Conservation (phyloP, 192 early-diverging fungal species). For the Linnemannia elongata region DNA sequence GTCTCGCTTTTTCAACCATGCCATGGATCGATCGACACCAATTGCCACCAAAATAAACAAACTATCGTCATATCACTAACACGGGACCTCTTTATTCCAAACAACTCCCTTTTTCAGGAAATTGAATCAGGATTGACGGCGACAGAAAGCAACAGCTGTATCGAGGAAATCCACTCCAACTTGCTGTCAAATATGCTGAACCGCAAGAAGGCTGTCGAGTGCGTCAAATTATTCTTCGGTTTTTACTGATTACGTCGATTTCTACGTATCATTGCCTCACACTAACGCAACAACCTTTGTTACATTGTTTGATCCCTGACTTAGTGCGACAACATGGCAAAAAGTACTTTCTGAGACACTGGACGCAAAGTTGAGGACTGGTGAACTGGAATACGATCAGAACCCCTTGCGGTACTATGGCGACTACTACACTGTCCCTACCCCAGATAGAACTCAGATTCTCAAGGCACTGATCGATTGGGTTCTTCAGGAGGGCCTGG, state of each 20-base stretch:
- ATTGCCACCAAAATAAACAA: neutral
- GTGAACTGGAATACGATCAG: slow-evolving; percentile 36
- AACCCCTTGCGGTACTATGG: slow-evolving; percentile 36
- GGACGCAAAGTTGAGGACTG: slow-evolving; percentile 36
- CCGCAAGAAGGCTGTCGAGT: slow-evolving; percentile 54
- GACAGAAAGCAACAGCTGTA: slow-evolving; percentile 24
- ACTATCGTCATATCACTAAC: neutral
- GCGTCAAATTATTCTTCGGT: neutral
- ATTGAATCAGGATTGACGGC: slow-evolving; percentile 38
- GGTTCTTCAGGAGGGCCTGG: slow-evolving; percentile 42
- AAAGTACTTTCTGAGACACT: slow-evolving; percentile 42
- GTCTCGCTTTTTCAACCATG: neutral
- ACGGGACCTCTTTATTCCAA: neutral
- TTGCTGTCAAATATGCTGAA: slow-evolving; percentile 52
- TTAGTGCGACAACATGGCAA: slow-evolving; percentile 39
- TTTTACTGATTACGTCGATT: neutral
- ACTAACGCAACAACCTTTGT: neutral
- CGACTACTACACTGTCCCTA: slow-evolving; percentile 32
- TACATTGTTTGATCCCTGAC: neutral
- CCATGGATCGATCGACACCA: neutral
- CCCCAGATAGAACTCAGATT: slow-evolving; percentile 33
- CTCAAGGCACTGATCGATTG: slow-evolving; percentile 43
- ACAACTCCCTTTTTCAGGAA: slow-evolving; percentile 24
- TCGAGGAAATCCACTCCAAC: slow-evolving; percentile 48
- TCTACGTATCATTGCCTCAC: neutral